Base-by-base conservation (phyloP, 768 basidiomycete genomes). In the Termitomyces sp. region DNA sequence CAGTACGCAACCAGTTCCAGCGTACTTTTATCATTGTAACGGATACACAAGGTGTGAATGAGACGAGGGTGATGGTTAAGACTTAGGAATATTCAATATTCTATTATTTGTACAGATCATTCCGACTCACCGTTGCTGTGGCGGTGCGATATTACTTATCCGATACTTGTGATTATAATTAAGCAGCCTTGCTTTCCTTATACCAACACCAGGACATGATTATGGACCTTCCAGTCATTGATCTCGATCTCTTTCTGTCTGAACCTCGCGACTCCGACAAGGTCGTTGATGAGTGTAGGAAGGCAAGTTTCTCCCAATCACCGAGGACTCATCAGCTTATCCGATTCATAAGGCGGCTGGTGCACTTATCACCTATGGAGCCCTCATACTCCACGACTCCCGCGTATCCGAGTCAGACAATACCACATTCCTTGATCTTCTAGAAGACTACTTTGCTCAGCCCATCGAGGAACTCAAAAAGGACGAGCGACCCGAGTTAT, bases 401-500 rank as follows among this genome's bases (percentile, higher is more conserved):
- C 83, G 95, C 12, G 92, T 95, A 25, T 84, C 86, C 4, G 91
- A 93, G 68, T 78, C 85, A 29, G 91, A 94, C 72, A 98, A 98
- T 71, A 70, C 79, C 36, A 76, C 76, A 12, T 98, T 98, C 72
- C 82, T 98, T 45, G 91, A 97, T 75, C 79, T 96, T 51, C 80
- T 96, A 47, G 96, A 98, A 71, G 93, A 96, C 72, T 98, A 98
- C 73, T 98, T 98, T 69, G 80, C 82, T 7, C 94, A 94, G 71
- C 81, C 87, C 0, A 69, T 79, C 38, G 74, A 76, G 2, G 79
- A 77, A 1, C 77, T 98, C 59, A 79, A 82, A 77, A 79, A 83
- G 65, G 96, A 98, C 64, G 88, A 92, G 70, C 84, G 87, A 17
- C 92, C 93, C 0, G 92, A 97, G 66, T 77, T 92, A 11, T 86